Base-by-base conservation (phyloP, 148 eudicot species). In the Chenopodium berlandieri region DNA sequence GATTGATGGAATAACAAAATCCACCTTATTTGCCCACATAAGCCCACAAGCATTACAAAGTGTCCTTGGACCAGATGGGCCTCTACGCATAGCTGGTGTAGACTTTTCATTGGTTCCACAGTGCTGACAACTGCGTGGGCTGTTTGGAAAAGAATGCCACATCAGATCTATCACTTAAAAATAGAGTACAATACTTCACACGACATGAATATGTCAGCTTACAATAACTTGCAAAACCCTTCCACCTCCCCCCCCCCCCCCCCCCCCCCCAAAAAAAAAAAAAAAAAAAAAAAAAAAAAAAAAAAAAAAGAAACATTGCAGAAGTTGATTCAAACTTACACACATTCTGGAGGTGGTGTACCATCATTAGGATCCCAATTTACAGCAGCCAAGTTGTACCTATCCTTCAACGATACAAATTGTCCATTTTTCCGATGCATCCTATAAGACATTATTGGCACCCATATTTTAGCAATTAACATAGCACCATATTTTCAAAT, bases 41-140 rank as follows among this genome's bases (percentile, higher is more conserved):
- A 87, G 89, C 48, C 89, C 89, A 83, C 89, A 87, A 16, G 89
- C 89, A 83, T 87, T 87, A 76, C 89, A 87, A 67, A 87, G 78
- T 40, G 89, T 85, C 48, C 89, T 87, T 37, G 87, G 89, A 75
- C 89, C 89, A 80, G 84, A 68, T 66, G 89, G 89, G 9, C 89
- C 89, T 34, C 89, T 86, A 54, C 89, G 89, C 89, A 87, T 87
- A 27, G 86, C 86, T 64, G 89, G 89, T 60, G 89, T 87, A 31
- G 89, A 85, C 44, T 87, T 85, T 81, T 84, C 85, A 77, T 82
- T 82, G 52, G 46, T 80, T 16, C 89, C 89, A 63, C 89, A 87
- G 73, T 87, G 85, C 77, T 80, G 85, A 85, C 89, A 87, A 68
- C 84, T 82, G 62, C 76, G 86, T 48, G 80, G 54, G 50, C 85